Evolutionary conservation across 2,329 filamentous ascomycete genomes (phyloP).

Genomic region (Aspergillus novofumigatus): DNA sequence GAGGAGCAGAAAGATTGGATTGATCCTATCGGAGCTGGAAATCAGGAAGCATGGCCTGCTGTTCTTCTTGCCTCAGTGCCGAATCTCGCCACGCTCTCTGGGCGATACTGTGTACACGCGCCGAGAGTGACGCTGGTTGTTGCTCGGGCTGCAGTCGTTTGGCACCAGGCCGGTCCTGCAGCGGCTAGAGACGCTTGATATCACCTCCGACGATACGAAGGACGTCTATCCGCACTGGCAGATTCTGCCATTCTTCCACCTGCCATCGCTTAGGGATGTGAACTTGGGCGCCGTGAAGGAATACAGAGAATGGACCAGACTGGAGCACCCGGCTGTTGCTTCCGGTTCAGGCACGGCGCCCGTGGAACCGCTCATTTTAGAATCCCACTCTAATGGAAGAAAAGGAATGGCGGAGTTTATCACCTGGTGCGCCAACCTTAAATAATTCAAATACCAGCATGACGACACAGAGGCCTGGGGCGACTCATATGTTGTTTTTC

Average conservation of each 20-base stretch:
- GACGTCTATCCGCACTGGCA: neutral
- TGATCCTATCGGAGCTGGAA: neutral
- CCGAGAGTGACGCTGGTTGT: neutral
- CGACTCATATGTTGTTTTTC: constrained; percentile 1
- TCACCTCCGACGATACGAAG: neutral
- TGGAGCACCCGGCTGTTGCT: neutral
- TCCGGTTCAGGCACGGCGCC: neutral
- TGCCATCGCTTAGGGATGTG: constrained; percentile 1
- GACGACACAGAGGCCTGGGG: neutral
- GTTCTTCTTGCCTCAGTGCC: constrained; percentile 1
- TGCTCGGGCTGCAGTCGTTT: neutral
- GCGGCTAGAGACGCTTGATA: neutral
- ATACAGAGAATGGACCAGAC: neutral
- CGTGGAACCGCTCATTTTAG: neutral
- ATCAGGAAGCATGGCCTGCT: constrained; percentile 2
- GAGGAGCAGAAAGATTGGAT: neutral
- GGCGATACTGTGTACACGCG: neutral
- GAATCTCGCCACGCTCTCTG: neutral
- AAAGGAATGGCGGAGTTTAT: constrained; percentile 9
- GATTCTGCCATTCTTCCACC: constrained; percentile 2
- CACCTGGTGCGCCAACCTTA: constrained; percentile 10
- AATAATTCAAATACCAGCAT: constrained; percentile 13
- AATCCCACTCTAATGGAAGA: neutral
- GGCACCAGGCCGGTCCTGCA: neutral
- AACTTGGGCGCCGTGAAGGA: neutral